phyloP scores from a whole-genome alignment of 306 rosid species.

The Mimosa bimucronata region DNA sequence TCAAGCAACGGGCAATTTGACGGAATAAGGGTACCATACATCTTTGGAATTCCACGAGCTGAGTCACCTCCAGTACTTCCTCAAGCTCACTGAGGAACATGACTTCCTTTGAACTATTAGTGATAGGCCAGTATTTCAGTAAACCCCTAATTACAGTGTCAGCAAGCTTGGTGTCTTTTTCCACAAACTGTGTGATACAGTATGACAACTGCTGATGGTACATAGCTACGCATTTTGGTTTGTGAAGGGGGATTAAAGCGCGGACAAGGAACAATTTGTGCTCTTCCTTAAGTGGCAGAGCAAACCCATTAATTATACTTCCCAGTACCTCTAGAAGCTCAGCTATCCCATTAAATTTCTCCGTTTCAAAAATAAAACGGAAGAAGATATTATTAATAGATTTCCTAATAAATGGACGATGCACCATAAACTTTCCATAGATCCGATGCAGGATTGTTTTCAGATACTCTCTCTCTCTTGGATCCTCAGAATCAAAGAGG shows the following conservation, averaged over 20 bases:
- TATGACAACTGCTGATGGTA: constrained; percentile 73
- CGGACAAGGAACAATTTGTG: constrained; percentile 66
- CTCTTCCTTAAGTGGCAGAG: constrained; percentile 68
- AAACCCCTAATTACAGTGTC: constrained; percentile 61
- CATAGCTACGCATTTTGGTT: constrained; percentile 66
- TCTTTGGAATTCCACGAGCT: constrained; percentile 64
- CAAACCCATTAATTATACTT: constrained; percentile 68
- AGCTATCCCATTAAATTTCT: constrained; percentile 66
- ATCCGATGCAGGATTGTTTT: constrained; percentile 68
- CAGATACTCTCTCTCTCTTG: constrained; percentile 69
- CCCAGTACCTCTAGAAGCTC: constrained; percentile 76
- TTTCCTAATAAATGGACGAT: constrained; percentile 73
- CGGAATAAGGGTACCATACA: constrained; percentile 64
- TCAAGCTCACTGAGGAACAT: constrained; percentile 68
- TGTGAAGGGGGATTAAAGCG: constrained; percentile 71
- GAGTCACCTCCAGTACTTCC: constrained; percentile 65
- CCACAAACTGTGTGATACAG: constrained; percentile 65
- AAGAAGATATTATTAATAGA: constrained; percentile 65
- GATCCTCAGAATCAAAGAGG: constrained; percentile 70
- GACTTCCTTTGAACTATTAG: constrained; percentile 72
- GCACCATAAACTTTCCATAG: constrained; percentile 68
- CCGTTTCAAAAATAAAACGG: constrained; percentile 63
- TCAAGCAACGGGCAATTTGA: constrained; percentile 57
- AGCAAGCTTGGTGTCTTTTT: constrained; percentile 65
- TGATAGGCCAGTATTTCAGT: constrained; percentile 65